phyloP scores from a whole-genome alignment of 78 protist genomes.

The Dictyostelium purpureum region DNA sequence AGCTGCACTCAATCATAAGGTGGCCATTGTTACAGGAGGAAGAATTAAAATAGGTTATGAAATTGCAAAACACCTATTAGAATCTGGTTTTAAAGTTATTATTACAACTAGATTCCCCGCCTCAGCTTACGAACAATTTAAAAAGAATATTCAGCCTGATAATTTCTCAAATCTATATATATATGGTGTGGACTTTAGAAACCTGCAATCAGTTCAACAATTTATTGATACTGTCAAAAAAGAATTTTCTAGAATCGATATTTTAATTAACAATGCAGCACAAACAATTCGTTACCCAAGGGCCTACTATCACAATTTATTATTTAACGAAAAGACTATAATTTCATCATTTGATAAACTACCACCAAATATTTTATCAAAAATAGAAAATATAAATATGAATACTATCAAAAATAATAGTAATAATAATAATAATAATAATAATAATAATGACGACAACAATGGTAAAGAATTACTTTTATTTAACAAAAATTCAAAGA shows the following conservation, averaged over 20 bases:
- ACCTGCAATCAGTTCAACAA: constrained; percentile 42
- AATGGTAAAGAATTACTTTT: neutral
- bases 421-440: neutral
- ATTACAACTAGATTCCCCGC: constrained; percentile 87
- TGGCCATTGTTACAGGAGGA: constrained; percentile 88
- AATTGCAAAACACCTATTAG: constrained; percentile 29
- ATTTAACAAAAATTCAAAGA: neutral
- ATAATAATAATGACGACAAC: neutral
- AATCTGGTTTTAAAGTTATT: constrained; percentile 66
- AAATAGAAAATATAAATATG: neutral
- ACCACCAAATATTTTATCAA: neutral
- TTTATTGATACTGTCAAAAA: constrained; percentile 15
- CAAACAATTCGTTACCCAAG: constrained; percentile 85
- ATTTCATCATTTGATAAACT: too few species aligned
- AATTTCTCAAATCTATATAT: constrained; percentile 13
- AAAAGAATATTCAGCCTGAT: neutral
- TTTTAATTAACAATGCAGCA: constrained; percentile 89
- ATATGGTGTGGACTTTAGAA: constrained; percentile 78
- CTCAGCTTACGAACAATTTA: neutral
- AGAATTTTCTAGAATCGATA: constrained; percentile 62
- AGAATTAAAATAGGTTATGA: constrained; percentile 84
- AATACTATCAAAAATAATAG: neutral
- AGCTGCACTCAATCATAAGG: neutral
- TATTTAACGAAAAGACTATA: neutral
- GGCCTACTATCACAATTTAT: constrained; percentile 3